These are phyloP conservation scores for Escovopsis sp. DNA, from an alignment of 2,329 filamentous ascomycete genomes.

Conservation along the genomic window DNA sequence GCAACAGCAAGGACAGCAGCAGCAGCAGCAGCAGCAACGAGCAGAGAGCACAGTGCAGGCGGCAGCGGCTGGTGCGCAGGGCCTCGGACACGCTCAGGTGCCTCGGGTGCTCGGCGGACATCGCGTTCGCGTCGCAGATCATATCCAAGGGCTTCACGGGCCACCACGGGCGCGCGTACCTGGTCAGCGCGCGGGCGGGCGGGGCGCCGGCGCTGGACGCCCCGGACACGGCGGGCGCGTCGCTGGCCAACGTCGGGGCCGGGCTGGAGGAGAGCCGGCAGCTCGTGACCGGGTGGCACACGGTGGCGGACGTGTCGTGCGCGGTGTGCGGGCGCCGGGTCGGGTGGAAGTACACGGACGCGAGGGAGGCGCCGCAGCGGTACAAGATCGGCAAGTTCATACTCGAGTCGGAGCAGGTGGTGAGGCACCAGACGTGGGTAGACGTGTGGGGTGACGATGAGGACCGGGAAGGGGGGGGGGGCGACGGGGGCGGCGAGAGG, in stretches of 20 bases:
- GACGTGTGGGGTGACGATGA: slow-evolving; percentile 10
- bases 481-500: not conserved
- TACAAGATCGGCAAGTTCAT: slow-evolving; percentile 60
- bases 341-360: slow-evolving; percentile 56
- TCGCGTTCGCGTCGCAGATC: slow-evolving; percentile 47
- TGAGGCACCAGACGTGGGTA: slow-evolving; percentile 37
- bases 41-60: too few relatives aligned
- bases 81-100: slow-evolving; percentile 45
- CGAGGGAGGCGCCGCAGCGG: slow-evolving; percentile 40
- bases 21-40: not conserved
- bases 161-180: slow-evolving; percentile 47
- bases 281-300: slow-evolving; percentile 47
- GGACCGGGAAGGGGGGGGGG: slow-evolving; percentile 3
- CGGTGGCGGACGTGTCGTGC: slow-evolving; percentile 50
- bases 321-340: slow-evolving; percentile 38
- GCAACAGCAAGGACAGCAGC: too few relatives aligned
- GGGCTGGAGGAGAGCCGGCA: slow-evolving; percentile 40
- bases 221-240: slow-evolving; percentile 7
- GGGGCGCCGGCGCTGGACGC: too few relatives aligned
- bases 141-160: slow-evolving; percentile 53
- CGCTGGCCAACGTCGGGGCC: slow-evolving; percentile 40
- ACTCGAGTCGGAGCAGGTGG: slow-evolving; percentile 44
- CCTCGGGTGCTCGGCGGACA: slow-evolving; percentile 40
- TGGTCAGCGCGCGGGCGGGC: slow-evolving; percentile 32
- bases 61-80: slow-evolving; percentile 23